Evolutionary conservation across 2,329 filamentous ascomycete species (phyloP), one percentile per base, ranked within the genome.

Genomic region (Fusarium citri): DNA sequence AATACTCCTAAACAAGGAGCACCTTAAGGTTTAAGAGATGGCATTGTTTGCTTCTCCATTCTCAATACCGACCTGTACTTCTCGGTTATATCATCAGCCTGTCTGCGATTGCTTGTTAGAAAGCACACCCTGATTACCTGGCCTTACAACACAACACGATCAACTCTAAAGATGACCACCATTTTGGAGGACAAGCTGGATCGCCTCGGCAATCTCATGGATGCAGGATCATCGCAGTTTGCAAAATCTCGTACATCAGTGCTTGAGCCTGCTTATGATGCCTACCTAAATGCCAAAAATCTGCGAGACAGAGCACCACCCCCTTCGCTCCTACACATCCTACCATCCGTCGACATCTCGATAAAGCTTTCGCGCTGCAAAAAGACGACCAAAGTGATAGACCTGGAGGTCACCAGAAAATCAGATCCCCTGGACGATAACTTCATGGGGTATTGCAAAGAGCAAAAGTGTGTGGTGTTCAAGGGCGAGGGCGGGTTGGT

Each of bases 401-500:
- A 68, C 8, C 41, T 76, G 14, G 11, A 64, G 4, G 55, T 75
- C 41, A 28, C 10, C 15, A 71, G 60, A 7, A 26, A 51, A 11
- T 71, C 72, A 7, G 66, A 74, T 10, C 18, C 56, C 3, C 30
- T 31, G 7, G 65, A 59, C 15, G 57, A 74, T 12, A 76, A 76
- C 55, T 75, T 76, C 55, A 73, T 74, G 66, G 72, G 71, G 5
- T 76, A 66, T 51, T 58, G 45, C 26, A 23, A 51, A 15, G 34
- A 68, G 20, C 50, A 72, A 30, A 59, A 57, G 7, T 76, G 72
- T 12, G 34, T 74, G 6, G 66, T 69, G 2, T 76, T 76, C 59
- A 72, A 68, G 20, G 74, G 74, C 31, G 68, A 76, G 20, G 22
- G 41, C 10, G 61, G 69, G 8, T 54, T 76, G 8, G 34, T 74